Evolutionary conservation across 1,139 yeast genomes (phyloP).

Genomic region (Diutina siamensis): DNA sequence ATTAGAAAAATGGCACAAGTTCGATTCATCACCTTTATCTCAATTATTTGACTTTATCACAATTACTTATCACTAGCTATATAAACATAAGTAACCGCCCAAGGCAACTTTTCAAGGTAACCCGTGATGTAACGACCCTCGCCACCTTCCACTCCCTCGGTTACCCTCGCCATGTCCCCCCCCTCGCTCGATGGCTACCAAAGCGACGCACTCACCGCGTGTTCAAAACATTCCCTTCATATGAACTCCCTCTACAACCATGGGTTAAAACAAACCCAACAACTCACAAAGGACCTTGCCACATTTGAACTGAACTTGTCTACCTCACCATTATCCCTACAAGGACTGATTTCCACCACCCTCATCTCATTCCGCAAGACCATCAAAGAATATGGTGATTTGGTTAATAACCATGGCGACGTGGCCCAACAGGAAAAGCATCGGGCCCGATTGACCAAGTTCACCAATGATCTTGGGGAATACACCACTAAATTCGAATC

Average conservation of each 20-base stretch:
- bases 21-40: no score
- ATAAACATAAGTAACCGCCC: no score
- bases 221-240: background rate
- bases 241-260: constrained; percentile 80
- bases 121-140: no score
- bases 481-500: constrained; percentile 47
- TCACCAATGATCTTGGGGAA: constrained; percentile 48
- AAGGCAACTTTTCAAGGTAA: no score
- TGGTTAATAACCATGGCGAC: constrained; percentile 20
- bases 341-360: constrained; percentile 78
- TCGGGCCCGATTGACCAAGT: constrained; percentile 45
- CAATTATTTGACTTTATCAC: no score
- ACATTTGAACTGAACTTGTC: constrained; percentile 56
- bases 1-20: no score
- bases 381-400: constrained; percentile 61
- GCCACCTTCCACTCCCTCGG: no score
- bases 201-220: no score
- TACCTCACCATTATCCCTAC: constrained; percentile 63
- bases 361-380: constrained; percentile 66
- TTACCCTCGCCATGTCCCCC: no score
- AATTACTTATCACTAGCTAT: no score
- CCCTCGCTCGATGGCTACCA: no score
- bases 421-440: constrained; percentile 50
- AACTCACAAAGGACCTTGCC: constrained; percentile 56
- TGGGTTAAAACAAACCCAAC: constrained; percentile 75